Conservation (phyloP, 345 rosid genomes). For the Hirschfeldia incana region DNA sequence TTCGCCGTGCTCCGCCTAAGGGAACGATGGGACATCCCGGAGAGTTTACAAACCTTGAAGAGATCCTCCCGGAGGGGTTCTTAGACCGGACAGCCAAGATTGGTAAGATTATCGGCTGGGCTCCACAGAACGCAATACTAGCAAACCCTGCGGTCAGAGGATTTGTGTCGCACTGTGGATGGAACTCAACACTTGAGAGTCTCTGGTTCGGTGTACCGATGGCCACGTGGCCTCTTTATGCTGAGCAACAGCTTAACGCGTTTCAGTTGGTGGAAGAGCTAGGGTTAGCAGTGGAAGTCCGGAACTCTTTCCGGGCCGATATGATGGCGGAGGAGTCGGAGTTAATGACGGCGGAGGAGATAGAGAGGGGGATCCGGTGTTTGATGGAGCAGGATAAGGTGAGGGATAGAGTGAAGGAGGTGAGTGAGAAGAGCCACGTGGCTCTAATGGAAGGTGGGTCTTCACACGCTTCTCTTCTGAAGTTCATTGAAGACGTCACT, state of each 20-base stretch:
- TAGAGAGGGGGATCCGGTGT: conserved; percentile 48
- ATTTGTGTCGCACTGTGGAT: conserved; percentile 46
- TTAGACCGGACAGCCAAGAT: conserved; percentile 38
- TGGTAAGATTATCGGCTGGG: conserved; percentile 54
- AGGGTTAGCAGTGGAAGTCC: conserved; percentile 49
- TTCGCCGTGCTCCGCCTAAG: conserved; percentile 31
- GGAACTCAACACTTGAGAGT: conserved; percentile 37
- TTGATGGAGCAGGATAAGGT: conserved; percentile 44
- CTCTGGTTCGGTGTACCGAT: conserved; percentile 38
- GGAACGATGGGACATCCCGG: conserved; percentile 22
- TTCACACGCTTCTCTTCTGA: conserved; percentile 29
- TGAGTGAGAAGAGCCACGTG: conserved; percentile 41
- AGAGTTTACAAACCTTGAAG: conserved; percentile 26
- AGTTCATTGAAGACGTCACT: conserved; percentile 24
- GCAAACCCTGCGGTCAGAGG: conserved; percentile 49
- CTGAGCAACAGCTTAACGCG: conserved; percentile 48
- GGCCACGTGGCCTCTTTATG: conserved; percentile 38
- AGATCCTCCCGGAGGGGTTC: conserved; percentile 49
- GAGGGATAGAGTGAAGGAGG: conserved; percentile 40
- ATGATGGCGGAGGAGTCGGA: neutral
- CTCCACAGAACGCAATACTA: conserved; percentile 48
- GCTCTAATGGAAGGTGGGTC: conserved; percentile 54
- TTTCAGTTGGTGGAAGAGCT: conserved; percentile 48
- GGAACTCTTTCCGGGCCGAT: conserved; percentile 35
- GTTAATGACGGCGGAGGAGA: conserved; percentile 34